Evolutionary conservation across 73 alveolate species (phyloP), one percentile per base, ranked within the genome.

Genomic region (Paramecium primaurelia): DNA sequence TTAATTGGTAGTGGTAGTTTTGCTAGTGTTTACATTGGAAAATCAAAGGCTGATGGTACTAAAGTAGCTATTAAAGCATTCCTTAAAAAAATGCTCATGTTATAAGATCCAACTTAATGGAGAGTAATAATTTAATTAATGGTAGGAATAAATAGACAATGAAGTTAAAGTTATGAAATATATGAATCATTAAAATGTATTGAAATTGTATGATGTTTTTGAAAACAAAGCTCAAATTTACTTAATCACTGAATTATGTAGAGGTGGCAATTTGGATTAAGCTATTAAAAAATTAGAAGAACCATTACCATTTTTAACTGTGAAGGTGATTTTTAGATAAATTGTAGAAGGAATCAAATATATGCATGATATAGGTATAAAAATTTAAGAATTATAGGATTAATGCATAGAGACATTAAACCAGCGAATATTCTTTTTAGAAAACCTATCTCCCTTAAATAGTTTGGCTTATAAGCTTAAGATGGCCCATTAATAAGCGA

Each of bases 161-260:
- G 91, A 80, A 45, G 58, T 80, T 20, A 80, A 80, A 11, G 49
- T 49, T 5, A 45, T 80, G 75, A 80, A 44, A 80, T 42, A 42
- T 20, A 25, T 80, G 71, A 49, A 80, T 47, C 91, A 80, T 47
- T 58, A 34, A 18, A 80, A 80, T 47, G 20, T 80, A 80, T 12
- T 80, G 3, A 80, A 80, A 25, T 44, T 80, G n/a, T 45, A 45
- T 80, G 91, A 80, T 80, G 73, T 80, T 28, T 80, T 80, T 47
- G 91, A 80, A n/a, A 80, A 80, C 32, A 80, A 80, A 80, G 91
- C 91, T 49, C 26, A 80, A 80, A 42, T 80, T 45, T 47, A 80
- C 30, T 25, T 80, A 20, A 49, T 80, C 30, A 80, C 73, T 12
- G 20, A 80, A 26, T 36, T 80, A 26, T 34, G 64, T 25, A 80